Conservation (phyloP, 2,329 filamentous ascomycete genomes). For the Penicillium sp. region DNA sequence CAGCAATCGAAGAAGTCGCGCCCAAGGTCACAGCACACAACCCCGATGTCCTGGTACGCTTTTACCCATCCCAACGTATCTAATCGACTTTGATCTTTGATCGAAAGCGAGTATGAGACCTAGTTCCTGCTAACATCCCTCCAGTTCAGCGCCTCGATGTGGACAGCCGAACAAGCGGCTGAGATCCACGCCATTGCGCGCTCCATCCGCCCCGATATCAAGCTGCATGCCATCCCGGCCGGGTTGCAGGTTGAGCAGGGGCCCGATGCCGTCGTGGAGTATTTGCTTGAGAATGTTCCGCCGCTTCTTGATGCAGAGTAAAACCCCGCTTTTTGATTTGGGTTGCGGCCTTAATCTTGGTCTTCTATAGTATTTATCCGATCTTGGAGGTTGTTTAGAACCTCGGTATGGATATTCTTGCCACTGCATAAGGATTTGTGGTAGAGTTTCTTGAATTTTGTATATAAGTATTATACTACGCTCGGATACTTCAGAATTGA, state of each 20-base stretch:
- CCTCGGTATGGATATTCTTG: not conserved
- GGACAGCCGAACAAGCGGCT: slow-evolving; percentile 50
- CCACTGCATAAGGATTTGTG: not conserved
- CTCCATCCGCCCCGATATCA: slow-evolving; percentile 45
- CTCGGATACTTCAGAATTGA: not conserved
- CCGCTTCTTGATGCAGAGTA: slow-evolving; percentile 37
- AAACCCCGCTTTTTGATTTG: not conserved
- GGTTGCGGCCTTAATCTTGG: not conserved
- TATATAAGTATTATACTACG: not conserved
- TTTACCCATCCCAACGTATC: not conserved
- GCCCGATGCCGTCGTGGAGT: slow-evolving; percentile 49
- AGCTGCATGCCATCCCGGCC: slow-evolving; percentile 48
- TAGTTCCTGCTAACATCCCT: not conserved
- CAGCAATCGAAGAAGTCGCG: slow-evolving; percentile 60
- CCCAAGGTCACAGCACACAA: slow-evolving; percentile 56
- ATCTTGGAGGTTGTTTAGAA: not conserved
- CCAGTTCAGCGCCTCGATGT: slow-evolving; percentile 68
- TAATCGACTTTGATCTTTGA: not conserved
- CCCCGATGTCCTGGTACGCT: slow-evolving; percentile 59
- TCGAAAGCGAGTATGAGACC: no score
- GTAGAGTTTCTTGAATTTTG: not conserved
- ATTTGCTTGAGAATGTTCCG: slow-evolving; percentile 48
- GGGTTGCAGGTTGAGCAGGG: slow-evolving; percentile 50
- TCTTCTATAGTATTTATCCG: not conserved
- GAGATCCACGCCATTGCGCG: slow-evolving; percentile 45